These are phyloP conservation scores for Kwoniella europaea DNA, from an alignment of 768 basidiomycete species.

Conservation along the genomic window DNA sequence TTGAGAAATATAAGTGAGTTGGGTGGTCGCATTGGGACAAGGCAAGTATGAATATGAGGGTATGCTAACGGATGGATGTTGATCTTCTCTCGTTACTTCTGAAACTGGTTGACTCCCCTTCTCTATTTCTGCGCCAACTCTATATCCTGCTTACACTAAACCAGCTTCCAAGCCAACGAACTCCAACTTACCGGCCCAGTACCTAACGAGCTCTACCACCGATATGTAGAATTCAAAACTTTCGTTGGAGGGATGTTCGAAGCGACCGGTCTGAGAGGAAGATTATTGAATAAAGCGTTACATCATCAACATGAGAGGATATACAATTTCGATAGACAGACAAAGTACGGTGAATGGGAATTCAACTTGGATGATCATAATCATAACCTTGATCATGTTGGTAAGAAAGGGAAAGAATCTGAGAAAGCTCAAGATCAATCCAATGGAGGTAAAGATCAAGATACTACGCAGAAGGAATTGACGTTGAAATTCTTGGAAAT, in stretches of 20 bases:
- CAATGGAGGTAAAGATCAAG: slow-evolving; percentile 23
- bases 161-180: slow-evolving; percentile 62
- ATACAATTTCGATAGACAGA: slow-evolving; percentile 60
- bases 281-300: slow-evolving; percentile 59
- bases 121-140: too few relatives aligned
- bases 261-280: slow-evolving; percentile 59
- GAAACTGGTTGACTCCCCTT: background rate
- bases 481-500: slow-evolving; percentile 60
- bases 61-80: background rate
- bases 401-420: background rate
- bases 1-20: slow-evolving; percentile 45
- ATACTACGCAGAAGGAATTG: slow-evolving; percentile 40
- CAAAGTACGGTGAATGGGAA: slow-evolving; percentile 55
- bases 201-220: slow-evolving; percentile 58
- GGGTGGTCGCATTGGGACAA: too few relatives aligned
- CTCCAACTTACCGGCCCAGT: slow-evolving; percentile 62
- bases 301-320: slow-evolving; percentile 61
- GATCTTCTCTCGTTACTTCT: background rate
- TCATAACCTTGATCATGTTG: background rate
- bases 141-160: background rate
- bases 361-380: slow-evolving; percentile 23
- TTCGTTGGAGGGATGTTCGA: slow-evolving; percentile 62
- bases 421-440: background rate
- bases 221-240: slow-evolving; percentile 60
- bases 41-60: background rate